Evolutionary conservation across 805 yeast species (phyloP).

Genomic region (Candida wancherniae): DNA sequence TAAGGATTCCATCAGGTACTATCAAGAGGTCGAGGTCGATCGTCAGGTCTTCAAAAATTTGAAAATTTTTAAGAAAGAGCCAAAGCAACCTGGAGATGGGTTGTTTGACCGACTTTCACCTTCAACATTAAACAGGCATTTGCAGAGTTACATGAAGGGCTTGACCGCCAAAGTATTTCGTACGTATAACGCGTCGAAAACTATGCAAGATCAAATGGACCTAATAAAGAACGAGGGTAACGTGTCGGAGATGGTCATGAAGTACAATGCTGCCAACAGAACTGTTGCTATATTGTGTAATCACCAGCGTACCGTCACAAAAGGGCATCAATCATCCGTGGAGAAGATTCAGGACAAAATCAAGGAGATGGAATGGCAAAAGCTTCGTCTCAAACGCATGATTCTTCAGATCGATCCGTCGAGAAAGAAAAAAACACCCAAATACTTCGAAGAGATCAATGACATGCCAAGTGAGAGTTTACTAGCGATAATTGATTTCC

Average conservation of each 20-base stretch:
- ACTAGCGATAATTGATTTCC: slow-evolving; percentile 48
- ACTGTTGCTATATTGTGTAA: slow-evolving; percentile 94
- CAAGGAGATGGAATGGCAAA: slow-evolving; percentile 81
- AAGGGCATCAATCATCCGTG: slow-evolving; percentile 76
- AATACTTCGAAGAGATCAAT: slow-evolving; percentile 63
- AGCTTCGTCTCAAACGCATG: slow-evolving; percentile 66
- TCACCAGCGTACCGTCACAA: slow-evolving; percentile 90
- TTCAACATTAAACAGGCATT: slow-evolving; percentile 71
- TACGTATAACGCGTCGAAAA: slow-evolving; percentile 93
- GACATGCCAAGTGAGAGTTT: slow-evolving; percentile 65
- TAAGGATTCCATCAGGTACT: slow-evolving; percentile 88
- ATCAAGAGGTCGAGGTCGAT: slow-evolving; percentile 90
- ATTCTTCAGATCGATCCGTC: slow-evolving; percentile 60
- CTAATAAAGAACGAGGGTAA: slow-evolving; percentile 82
- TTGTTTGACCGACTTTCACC: slow-evolving; percentile 90
- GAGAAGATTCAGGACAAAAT: slow-evolving; percentile 73
- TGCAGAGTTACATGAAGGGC: slow-evolving; percentile 88
- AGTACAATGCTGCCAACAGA: slow-evolving; percentile 91
- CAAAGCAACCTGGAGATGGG: slow-evolving; percentile 89
- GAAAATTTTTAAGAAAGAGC: slow-evolving; percentile 79
- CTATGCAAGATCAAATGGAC: slow-evolving; percentile 93
- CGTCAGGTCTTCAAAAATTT: slow-evolving; percentile 87
- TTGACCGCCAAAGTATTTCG: slow-evolving; percentile 95
- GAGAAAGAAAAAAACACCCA: slow-evolving; percentile 46
- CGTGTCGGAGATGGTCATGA: slow-evolving; percentile 79